phyloP scores from a whole-genome alignment of 2,329 filamentous ascomycete species.

The Phaeosphaeriaceae sp. region DNA sequence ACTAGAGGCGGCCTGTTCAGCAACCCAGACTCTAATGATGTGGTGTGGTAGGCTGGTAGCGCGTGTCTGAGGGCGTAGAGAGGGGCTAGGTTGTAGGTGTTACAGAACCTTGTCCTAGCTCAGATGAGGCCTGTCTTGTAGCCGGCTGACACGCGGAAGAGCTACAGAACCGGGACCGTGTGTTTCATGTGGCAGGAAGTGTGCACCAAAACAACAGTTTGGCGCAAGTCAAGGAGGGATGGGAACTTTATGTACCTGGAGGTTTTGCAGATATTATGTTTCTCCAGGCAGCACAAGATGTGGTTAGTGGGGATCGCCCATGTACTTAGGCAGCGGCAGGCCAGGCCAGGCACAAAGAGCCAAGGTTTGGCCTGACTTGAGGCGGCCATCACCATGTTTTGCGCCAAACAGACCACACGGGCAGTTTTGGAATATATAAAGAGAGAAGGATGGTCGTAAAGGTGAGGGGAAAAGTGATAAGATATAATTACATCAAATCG shows the following conservation, averaged over 20 bases:
- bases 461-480: too few relatives aligned
- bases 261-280: neutral
- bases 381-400: too few relatives aligned
- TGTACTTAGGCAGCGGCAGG: too few relatives aligned
- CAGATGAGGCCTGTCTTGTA: slow-evolving; percentile 17
- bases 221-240: slow-evolving; percentile 5
- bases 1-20: neutral
- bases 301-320: too few relatives aligned
- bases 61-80: slow-evolving; percentile 1
- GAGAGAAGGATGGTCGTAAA: too few relatives aligned
- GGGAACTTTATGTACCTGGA: slow-evolving; percentile 12
- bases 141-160: slow-evolving; percentile 5
- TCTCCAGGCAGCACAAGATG: slow-evolving; percentile 1
- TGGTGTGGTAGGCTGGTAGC: slow-evolving; percentile 5
- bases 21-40: neutral
- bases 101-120: slow-evolving; percentile 14
- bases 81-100: slow-evolving; percentile 7
- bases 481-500: too few relatives aligned
- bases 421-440: too few relatives aligned
- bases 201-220: slow-evolving; percentile 16
- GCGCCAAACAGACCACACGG: too few relatives aligned
- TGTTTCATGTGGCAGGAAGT: slow-evolving; percentile 16
- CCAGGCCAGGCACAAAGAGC: too few relatives aligned
- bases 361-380: too few relatives aligned
- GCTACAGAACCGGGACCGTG: slow-evolving; percentile 13